phyloP scores from a whole-genome alignment of 352 stramenopile species.

The Phytophthora fragariaefolia region DNA sequence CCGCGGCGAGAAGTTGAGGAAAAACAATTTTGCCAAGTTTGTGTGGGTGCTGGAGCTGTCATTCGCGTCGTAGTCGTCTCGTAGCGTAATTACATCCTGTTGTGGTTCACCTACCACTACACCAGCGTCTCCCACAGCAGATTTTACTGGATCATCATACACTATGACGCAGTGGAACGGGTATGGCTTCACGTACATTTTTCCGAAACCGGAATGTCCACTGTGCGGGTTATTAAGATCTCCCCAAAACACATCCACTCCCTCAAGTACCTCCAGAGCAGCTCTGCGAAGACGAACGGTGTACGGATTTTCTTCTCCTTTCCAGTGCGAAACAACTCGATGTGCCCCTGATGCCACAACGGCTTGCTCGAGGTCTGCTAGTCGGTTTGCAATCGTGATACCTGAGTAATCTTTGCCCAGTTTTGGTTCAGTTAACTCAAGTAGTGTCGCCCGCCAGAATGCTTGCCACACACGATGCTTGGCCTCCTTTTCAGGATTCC shows the following conservation, averaged over 20 bases:
- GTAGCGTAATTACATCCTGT: constrained; percentile 41
- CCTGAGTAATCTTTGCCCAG: constrained; percentile 13
- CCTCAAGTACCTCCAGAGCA: constrained; percentile 36
- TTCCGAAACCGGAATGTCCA: constrained; percentile 37
- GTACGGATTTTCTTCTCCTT: constrained; percentile 25
- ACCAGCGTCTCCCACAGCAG: neutral
- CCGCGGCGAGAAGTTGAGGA: constrained; percentile 33
- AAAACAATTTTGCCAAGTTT: constrained; percentile 29
- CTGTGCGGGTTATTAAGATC: neutral
- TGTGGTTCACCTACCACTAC: neutral
- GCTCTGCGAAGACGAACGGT: constrained; percentile 30
- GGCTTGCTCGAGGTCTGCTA: constrained; percentile 29
- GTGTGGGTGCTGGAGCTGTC: constrained; percentile 3
- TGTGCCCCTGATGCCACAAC: constrained; percentile 29
- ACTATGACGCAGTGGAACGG: constrained; percentile 49
- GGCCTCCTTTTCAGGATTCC: constrained; percentile 46
- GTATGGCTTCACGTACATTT: constrained; percentile 47
- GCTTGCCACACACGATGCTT: constrained; percentile 53
- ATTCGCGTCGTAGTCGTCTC: constrained; percentile 14
- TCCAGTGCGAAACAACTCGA: constrained; percentile 38
- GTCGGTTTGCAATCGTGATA: constrained; percentile 25
- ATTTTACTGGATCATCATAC: constrained; percentile 38
- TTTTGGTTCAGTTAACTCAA: constrained; percentile 17
- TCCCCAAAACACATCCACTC: constrained; percentile 43
- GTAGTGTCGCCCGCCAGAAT: constrained; percentile 44